Conservation (phyloP, 2,329 filamentous ascomycete species). For the Zarea fungicola region DNA sequence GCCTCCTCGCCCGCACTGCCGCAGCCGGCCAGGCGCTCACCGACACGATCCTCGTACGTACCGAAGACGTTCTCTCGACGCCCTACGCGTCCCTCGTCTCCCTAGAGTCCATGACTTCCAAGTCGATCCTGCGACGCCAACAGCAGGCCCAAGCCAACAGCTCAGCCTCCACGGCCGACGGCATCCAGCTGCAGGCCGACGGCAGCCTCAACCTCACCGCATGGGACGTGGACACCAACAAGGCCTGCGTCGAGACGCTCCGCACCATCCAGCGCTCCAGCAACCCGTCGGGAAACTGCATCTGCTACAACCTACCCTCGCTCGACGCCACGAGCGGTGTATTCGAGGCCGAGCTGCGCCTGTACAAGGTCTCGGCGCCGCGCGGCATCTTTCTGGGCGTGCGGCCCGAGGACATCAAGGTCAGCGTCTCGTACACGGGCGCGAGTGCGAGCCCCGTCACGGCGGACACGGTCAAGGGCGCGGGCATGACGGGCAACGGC, state of each 20-base stretch:
- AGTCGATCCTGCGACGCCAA: neutral
- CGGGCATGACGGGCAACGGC: slow-evolving; percentile 18
- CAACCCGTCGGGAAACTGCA: slow-evolving; percentile 71
- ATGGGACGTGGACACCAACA: slow-evolving; percentile 51
- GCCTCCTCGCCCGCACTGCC: slow-evolving; percentile 1
- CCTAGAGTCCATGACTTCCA: neutral
- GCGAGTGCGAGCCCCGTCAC: slow-evolving; percentile 34
- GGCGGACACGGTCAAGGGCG: slow-evolving; percentile 21
- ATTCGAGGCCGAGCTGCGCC: slow-evolving; percentile 71
- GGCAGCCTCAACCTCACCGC: slow-evolving; percentile 47
- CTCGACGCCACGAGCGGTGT: slow-evolving; percentile 62
- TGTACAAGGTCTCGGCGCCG: slow-evolving; percentile 64
- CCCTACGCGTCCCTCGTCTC: slow-evolving; percentile 10
- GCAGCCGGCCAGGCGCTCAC: neutral
- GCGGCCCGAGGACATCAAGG: slow-evolving; percentile 46
- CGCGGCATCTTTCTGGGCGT: slow-evolving; percentile 49
- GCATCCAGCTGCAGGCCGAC: slow-evolving; percentile 34
- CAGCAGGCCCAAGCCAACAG: neutral
- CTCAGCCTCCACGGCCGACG: slow-evolving; percentile 18
- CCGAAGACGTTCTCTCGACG: slow-evolving; percentile 8
- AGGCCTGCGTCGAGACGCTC: slow-evolving; percentile 57
- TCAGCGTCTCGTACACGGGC: slow-evolving; percentile 49
- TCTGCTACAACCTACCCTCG: slow-evolving; percentile 77
- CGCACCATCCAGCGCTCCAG: slow-evolving; percentile 49
- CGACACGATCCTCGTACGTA: slow-evolving; percentile 1